Base-by-base conservation (phyloP, 2,329 filamentous ascomycete genomes). In the Nectriaceae sp. region DNA sequence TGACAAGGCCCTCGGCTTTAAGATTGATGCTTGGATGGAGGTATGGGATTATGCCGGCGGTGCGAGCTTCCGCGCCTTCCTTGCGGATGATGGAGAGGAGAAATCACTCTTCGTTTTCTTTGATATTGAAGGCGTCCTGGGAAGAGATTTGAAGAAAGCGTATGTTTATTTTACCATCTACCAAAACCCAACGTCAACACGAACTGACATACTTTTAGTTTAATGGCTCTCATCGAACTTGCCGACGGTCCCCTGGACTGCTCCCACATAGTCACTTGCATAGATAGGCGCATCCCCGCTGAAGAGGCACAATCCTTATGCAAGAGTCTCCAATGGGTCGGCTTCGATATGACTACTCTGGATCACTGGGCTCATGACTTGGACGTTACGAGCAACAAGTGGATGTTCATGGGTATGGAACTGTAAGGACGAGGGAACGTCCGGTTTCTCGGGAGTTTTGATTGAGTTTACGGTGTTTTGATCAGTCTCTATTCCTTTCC, bases 401-500 rank as follows among this genome's bases (percentile, higher is more conserved):
- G 92, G 92, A 70, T 96, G 50, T 90, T 95, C 67, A 83, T 96
- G 77, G 85, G 85, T 54, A 94, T 96, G 84, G 91, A 96, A 68
- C 75, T 93, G 49, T 96, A 79, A n/a, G 66, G 75, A 90, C 53
- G 92, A 76, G 51, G 44, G 29, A 50, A 38, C 19, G 47, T 42
- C 33, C 38, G 10, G 5, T 55, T 53, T 47, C 40, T 44, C 41
- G 44, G 55, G 54, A 58, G 54, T 60, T 55, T 42, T 48, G n/a
- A n/a, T n/a, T 49, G 50, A 52, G 45, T 43, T 45, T 44, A 45
- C 47, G 46, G 46, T 31, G 40, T 40, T 43, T 46, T 50, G 38
- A 46, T 47, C 38, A 20, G 46, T 53, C 59, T 47, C 50, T 51
- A 52, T 53, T 49, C 35, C 47, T 56, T 53, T 50, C 49, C 41